Conservation (phyloP, 169 alveolate genomes). For the Plasmodium gonderi region DNA sequence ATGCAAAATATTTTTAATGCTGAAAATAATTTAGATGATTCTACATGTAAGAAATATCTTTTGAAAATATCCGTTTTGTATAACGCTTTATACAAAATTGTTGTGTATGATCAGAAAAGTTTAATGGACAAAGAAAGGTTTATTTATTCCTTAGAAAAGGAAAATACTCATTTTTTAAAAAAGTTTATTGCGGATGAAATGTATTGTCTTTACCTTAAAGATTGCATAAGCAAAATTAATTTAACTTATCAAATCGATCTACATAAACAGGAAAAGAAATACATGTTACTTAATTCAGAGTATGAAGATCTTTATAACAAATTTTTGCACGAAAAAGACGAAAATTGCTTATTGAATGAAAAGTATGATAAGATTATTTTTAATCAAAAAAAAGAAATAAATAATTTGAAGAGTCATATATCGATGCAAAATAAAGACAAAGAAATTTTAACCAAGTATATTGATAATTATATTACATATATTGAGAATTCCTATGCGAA, state of each 20-base stretch:
- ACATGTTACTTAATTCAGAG: slow-evolving; percentile 59
- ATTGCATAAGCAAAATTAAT: slow-evolving; percentile 73
- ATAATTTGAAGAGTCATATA: slow-evolving; percentile 53
- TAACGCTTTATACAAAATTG: slow-evolving; percentile 48
- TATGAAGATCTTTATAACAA: slow-evolving; percentile 64
- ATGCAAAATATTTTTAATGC: slow-evolving; percentile 72
- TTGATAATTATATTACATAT: slow-evolving; percentile 70
- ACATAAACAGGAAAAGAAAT: slow-evolving; percentile 73
- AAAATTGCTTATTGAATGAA: slow-evolving; percentile 66
- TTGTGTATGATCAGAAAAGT: slow-evolving; percentile 59
- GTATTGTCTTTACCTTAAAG: slow-evolving; percentile 65
- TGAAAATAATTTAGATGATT: slow-evolving; percentile 64
- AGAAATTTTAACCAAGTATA: slow-evolving; percentile 68
- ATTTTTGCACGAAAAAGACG: slow-evolving; percentile 55
- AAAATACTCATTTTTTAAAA: slow-evolving; percentile 71
- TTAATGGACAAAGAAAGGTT: slow-evolving; percentile 37
- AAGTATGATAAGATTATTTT: slow-evolving; percentile 64
- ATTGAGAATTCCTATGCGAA: slow-evolving; percentile 67
- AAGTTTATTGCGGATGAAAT: slow-evolving; percentile 71
- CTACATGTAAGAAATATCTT: slow-evolving; percentile 43
- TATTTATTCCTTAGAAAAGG: slow-evolving; percentile 66
- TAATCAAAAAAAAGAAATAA: slow-evolving; percentile 65
- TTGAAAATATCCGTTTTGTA: slow-evolving; percentile 48
- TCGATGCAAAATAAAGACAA: slow-evolving; percentile 66
- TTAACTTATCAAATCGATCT: slow-evolving; percentile 72